Conservation (phyloP, 371 early-diverging fungal genomes). For the Catenaria anguillulae region DNA sequence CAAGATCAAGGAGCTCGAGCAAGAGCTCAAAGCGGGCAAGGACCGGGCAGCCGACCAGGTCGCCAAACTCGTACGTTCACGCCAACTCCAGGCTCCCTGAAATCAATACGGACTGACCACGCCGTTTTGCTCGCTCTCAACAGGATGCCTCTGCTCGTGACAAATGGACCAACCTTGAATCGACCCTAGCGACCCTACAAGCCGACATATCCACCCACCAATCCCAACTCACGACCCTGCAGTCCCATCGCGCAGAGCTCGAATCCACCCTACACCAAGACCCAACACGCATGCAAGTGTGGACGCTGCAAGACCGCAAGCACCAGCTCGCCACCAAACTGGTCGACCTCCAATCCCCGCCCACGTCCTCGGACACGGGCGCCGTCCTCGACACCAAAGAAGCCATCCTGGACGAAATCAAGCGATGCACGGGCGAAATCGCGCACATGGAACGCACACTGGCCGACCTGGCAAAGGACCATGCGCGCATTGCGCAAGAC, state of each 20-base stretch:
- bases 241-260: neutral
- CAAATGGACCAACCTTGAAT: constrained; percentile 19
- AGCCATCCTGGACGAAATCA: constrained; percentile 29
- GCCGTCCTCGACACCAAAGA: constrained; percentile 26
- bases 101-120: constrained; percentile 22
- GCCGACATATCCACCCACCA: constrained; percentile 17
- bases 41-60: constrained; percentile 23
- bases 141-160: constrained; percentile 20
- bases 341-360: constrained; percentile 11
- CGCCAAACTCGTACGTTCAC: constrained; percentile 19
- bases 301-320: constrained; percentile 21
- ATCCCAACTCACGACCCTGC: constrained; percentile 19
- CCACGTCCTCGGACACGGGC: neutral
- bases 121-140: too few species aligned
- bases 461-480: constrained; percentile 26
- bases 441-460: constrained; percentile 35
- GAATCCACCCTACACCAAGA: neutral
- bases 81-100: constrained; percentile 13
- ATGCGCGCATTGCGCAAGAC: constrained; percentile 15
- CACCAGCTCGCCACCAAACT: constrained; percentile 17
- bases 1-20: constrained; percentile 22
- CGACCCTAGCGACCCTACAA: too few species aligned
- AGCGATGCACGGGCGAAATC: constrained; percentile 32
- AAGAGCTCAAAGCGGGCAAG: constrained; percentile 21
- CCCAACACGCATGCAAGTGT: constrained; percentile 9